Base-by-base conservation (phyloP, 2,329 filamentous ascomycete species). In the Verticillium klebahnii region DNA sequence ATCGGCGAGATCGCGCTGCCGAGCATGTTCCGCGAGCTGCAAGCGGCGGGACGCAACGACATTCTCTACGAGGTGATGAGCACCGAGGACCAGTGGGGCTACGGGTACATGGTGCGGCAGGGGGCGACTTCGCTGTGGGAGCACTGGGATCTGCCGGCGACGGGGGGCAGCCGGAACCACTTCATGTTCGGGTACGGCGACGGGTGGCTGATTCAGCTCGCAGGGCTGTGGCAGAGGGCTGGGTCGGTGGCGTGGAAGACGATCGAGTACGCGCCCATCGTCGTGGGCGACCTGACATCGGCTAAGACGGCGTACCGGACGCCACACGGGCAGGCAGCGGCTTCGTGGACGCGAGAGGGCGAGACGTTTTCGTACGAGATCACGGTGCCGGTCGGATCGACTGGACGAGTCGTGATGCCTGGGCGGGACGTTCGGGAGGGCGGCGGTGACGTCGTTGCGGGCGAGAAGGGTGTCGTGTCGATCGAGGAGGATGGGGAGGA, bases 141-240 rank as follows among this genome's bases (percentile, higher is more conserved):
- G 58, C 64, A 64, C 56, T 65, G 64, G 64, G 62, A 65, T 19
- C 39, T 50, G 6, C 57, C 61, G 11, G 32, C 25, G 7, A 62
- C 62, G 0, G 64, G 64, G 12, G 61, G 63, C 15, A 63, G 60
- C 8, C 15, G 39, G 17, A 66, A 64, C 55, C 64, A 64, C 54
- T 66, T 64, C 63, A 66, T 64, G 63, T 60, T 59, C 15, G 61
- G 63, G 0, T 59, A 56, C 54, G 61, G 59, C 3, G 63, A 64
- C 14, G 34, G 34, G 34, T 36, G 9, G 34, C 34, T 36, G 34
- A 36, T 11, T 36, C 34, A 36, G 34, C 34, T 11, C 34, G 14
- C 34, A 3, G 34, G 9, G 9, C 34, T 36, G 34, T 14, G 34
- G 34, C 34, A 36, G 29, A 29, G 29, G 29, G 34, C 34, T 36